Percentiles rank a stretch among this genome's conserved stretches.
Conservation (phyloP, 305 asterid species). For the Fraxinus platypoda region DNA sequence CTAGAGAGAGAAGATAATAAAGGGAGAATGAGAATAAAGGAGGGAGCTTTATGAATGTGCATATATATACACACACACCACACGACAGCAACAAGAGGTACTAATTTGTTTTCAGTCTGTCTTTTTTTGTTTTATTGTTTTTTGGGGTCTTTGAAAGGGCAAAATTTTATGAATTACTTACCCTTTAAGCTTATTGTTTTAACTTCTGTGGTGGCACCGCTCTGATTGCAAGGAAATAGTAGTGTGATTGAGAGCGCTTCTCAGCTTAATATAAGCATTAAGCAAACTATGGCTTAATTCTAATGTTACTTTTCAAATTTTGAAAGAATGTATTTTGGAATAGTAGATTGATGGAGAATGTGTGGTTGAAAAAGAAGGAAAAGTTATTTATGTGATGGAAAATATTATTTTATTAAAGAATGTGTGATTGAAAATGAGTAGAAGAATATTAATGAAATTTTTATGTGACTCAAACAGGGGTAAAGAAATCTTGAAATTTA, state of each 20-base stretch:
- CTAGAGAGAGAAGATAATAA: constrained; percentile 39
- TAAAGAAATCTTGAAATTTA: constrained; percentile 2
- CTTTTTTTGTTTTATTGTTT: constrained; percentile 68
- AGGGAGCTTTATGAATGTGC: constrained; percentile 61
- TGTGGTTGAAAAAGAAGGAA: no score
- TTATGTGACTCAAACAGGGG: no score
- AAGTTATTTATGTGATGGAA: no score
- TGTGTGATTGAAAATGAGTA: no score
- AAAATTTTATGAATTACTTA: constrained; percentile 57
- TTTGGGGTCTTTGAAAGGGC: constrained; percentile 54
- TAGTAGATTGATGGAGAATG: no score
- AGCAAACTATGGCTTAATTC: constrained; percentile 32
- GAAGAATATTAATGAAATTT: no score
- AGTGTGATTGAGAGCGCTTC: constrained; percentile 19
- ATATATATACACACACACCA: constrained; percentile 34
- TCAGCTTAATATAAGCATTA: constrained; percentile 29
- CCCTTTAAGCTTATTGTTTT: constrained; percentile 58
- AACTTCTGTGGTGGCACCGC: neutral
- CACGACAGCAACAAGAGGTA: constrained; percentile 22
- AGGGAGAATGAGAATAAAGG: constrained; percentile 85
- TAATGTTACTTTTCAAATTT: constrained; percentile 23
- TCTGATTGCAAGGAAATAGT: constrained; percentile 41
- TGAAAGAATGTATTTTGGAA: no score
- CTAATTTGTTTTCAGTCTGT: constrained; percentile 68
- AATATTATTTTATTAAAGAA: no score